Conservation (phyloP, 805 yeast genomes). For the Yamadazyma ubonensis region DNA sequence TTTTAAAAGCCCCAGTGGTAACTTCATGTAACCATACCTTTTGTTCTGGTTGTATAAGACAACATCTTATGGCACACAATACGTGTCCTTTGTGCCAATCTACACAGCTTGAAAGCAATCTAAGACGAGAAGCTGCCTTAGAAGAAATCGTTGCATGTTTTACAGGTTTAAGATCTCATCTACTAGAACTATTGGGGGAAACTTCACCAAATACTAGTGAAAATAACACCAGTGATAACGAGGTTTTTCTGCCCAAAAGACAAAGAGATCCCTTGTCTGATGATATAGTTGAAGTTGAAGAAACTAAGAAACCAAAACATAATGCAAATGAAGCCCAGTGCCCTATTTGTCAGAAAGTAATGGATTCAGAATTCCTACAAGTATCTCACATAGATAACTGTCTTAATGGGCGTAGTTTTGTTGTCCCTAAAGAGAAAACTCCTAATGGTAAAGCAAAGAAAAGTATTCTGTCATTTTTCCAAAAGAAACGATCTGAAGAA, state of each 20-base stretch:
- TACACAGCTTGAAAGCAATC: constrained; percentile 65
- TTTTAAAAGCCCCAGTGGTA: constrained; percentile 72
- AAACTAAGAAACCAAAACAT: constrained; percentile 15
- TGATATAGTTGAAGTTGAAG: constrained; percentile 6
- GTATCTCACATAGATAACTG: constrained; percentile 63
- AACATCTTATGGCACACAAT: constrained; percentile 56
- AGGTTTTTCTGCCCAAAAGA: constrained; percentile 4
- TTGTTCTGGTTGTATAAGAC: constrained; percentile 83
- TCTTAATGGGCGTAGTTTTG: constrained; percentile 35
- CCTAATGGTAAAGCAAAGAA: constrained; percentile 7
- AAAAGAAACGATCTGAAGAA: background rate
- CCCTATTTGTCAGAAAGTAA: constrained; percentile 60
- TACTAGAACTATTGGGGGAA: constrained; percentile 7
- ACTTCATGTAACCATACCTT: constrained; percentile 88
- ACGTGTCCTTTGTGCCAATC: constrained; percentile 78
- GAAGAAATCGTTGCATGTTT: constrained; percentile 68
- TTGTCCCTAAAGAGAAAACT: constrained; percentile 8
- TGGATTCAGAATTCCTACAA: constrained; percentile 58
- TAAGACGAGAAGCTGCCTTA: constrained; percentile 64
- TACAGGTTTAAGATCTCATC: constrained; percentile 26
- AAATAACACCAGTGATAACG: background rate
- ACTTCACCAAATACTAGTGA: background rate
- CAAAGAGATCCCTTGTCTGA: constrained; percentile 3
- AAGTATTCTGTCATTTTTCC: constrained; percentile 33
- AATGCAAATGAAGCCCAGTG: constrained; percentile 53